Conservation (phyloP, 2,329 filamentous ascomycete genomes). For the Chrysosphaeria jannelii region DNA sequence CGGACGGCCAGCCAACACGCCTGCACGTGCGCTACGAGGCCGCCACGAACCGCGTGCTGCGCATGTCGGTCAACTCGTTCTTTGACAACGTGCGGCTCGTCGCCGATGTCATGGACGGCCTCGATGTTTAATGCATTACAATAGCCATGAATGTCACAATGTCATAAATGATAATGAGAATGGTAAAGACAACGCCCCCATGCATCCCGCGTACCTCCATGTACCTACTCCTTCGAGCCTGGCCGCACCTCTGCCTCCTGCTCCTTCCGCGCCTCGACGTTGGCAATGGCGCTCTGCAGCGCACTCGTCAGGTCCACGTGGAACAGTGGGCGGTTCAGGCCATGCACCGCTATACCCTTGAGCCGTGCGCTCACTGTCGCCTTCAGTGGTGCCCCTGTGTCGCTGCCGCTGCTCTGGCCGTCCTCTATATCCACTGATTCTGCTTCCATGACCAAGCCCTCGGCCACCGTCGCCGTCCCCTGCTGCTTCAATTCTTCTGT, state of each 20-base stretch:
- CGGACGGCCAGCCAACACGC: conserved; percentile 12
- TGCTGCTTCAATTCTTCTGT: conserved; percentile 28
- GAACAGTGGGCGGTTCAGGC: conserved; percentile 75
- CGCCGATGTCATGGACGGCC: conserved; percentile 63
- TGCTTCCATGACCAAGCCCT: neutral
- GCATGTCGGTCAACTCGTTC: conserved; percentile 86
- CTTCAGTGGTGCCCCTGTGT: conserved; percentile 8
- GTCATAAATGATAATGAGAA: conserved; percentile 1
- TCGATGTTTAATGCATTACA: conserved; percentile 39
- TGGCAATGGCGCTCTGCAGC: conserved; percentile 60
- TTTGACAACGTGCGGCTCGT: conserved; percentile 72
- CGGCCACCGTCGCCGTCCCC: conserved; percentile 8
- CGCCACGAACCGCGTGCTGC: conserved; percentile 84
- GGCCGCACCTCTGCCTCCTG: conserved; percentile 3
- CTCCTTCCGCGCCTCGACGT: conserved; percentile 27
- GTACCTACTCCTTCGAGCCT: conserved; percentile 1
- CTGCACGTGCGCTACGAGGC: conserved; percentile 54
- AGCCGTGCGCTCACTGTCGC: neutral
- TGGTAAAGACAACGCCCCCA: too few relatives aligned
- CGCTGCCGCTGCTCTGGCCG: conserved; percentile 3
- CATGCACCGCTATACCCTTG: conserved; percentile 34
- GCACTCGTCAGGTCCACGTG: conserved; percentile 79
- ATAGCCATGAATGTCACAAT: conserved; percentile 3
- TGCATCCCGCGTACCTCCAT: too few relatives aligned
- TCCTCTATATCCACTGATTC: conserved; percentile 6